Conservation (phyloP, 2,329 filamentous ascomycete species). For the Aspergillus melleus region DNA sequence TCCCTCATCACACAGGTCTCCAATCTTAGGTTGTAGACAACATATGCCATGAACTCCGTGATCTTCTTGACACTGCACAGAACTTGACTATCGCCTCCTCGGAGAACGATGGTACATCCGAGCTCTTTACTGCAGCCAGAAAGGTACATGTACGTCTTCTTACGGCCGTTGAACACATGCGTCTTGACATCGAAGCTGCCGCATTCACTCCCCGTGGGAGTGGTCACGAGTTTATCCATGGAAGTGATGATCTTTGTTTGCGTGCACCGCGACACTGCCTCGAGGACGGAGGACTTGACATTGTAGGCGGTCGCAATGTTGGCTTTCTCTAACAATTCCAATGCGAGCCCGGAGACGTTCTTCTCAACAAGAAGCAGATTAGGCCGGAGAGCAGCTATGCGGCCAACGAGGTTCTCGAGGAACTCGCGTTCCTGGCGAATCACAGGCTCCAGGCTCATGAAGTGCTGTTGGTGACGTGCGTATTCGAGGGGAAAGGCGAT, state of each 20-base stretch:
- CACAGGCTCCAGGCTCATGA: conserved; percentile 96
- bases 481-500: conserved; percentile 97
- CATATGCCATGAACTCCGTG: conserved; percentile 98
- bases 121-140: conserved; percentile 87
- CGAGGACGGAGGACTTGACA: conserved; percentile 92
- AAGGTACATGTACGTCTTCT: conserved; percentile 94
- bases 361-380: conserved; percentile 89
- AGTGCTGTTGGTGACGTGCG: conserved; percentile 86
- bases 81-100: conserved; percentile 71
- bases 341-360: conserved; percentile 84
- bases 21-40: conserved; percentile 94
- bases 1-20: conserved; percentile 94
- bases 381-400: conserved; percentile 82
- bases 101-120: conserved; percentile 89
- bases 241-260: conserved; percentile 92
- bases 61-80: conserved; percentile 84
- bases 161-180: conserved; percentile 78
- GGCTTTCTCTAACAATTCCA: conserved; percentile 83
- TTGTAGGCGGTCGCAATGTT: conserved; percentile 95
- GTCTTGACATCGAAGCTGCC: conserved; percentile 94
- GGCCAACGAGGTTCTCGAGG: conserved; percentile 82
- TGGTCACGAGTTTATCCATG: conserved; percentile 84
- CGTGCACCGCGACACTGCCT: conserved; percentile 88
- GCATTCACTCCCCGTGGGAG: conserved; percentile 74
- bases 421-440: conserved; percentile 97